Percentiles rank a stretch among this genome's conserved stretches.
phyloP scores from a whole-genome alignment of 2,329 filamentous ascomycete species.

The Curvularia hawaiiensis region DNA sequence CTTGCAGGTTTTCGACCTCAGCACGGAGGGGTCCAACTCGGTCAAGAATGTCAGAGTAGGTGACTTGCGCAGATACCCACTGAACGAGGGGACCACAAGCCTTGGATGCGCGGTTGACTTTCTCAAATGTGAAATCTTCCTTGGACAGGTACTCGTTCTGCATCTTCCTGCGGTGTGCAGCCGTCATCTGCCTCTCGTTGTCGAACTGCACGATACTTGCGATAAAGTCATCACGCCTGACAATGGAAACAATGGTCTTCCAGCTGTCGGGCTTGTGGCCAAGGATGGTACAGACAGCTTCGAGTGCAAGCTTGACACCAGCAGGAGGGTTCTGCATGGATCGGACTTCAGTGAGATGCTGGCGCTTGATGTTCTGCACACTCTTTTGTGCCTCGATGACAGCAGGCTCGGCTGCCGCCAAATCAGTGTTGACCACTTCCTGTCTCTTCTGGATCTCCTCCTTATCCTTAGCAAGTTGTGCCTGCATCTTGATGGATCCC shows the following conservation, averaged over 20 bases:
- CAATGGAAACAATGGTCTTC: conserved; percentile 87
- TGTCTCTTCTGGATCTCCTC: conserved; percentile 81
- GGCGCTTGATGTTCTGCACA: conserved; percentile 97
- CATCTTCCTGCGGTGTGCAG: conserved; percentile 81
- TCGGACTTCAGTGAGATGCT: conserved; percentile 95
- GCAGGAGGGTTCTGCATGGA: conserved; percentile 93
- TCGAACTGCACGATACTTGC: conserved; percentile 97
- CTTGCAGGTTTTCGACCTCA: conserved; percentile 85
- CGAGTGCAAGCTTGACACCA: conserved; percentile 88
- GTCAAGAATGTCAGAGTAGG: conserved; percentile 96
- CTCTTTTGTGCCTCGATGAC: conserved; percentile 92
- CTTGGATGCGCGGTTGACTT: conserved; percentile 94
- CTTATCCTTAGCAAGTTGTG: conserved; percentile 85
- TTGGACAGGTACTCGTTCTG: conserved; percentile 89
- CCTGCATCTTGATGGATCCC: conserved; percentile 86
- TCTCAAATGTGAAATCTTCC: conserved; percentile 94
- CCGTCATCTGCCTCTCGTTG: conserved; percentile 95
- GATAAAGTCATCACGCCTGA: conserved; percentile 95
- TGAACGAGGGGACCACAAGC: conserved; percentile 96
- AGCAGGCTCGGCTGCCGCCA: conserved; percentile 90
- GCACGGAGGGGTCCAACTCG: conserved; percentile 89
- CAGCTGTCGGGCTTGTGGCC: conserved; percentile 89
- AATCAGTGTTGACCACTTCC: conserved; percentile 83
- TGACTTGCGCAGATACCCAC: conserved; percentile 96
- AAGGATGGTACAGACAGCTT: conserved; percentile 94